phyloP scores from a whole-genome alignment of 257 asterid genomes.

The Lycium ferocissimum region DNA sequence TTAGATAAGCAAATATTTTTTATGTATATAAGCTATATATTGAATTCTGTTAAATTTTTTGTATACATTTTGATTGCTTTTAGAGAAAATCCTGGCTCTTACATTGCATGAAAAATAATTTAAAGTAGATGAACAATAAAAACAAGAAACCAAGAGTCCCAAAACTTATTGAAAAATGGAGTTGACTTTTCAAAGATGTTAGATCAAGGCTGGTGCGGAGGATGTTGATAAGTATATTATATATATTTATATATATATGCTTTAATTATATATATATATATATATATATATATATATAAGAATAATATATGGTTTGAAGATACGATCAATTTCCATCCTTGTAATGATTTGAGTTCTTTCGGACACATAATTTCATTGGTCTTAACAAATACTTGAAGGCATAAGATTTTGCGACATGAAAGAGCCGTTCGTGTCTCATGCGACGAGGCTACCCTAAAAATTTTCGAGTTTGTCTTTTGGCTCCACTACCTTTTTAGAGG shows the following conservation, averaged over 20 bases:
- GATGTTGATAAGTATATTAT: not conserved
- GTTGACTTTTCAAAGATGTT: not conserved
- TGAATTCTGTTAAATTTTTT: too few relatives aligned
- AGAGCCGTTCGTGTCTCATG: conserved; percentile 22
- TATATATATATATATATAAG: not conserved
- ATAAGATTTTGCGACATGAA: conserved; percentile 14
- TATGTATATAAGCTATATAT: too few relatives aligned
- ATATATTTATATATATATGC: too few relatives aligned
- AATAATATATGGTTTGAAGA: not conserved
- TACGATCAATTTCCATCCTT: not conserved
- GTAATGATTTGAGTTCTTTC: not conserved
- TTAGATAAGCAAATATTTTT: too few relatives aligned
- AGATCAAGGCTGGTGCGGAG: not conserved
- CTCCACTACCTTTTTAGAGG: conserved; percentile 8
- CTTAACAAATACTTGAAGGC: conserved; percentile 13
- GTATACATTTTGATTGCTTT: too few relatives aligned
- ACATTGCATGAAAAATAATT: too few relatives aligned
- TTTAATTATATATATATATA: not conserved
- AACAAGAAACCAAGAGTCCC: not conserved
- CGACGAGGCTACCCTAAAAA: conserved; percentile 6
- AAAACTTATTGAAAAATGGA: not conserved
- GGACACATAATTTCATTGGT: not conserved
- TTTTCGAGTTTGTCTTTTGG: not conserved
- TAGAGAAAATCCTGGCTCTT: too few relatives aligned
- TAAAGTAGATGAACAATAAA: not conserved